Evolutionary conservation across 2,329 filamentous ascomycete species (phyloP).

Genomic region (Claviceps sp.): DNA sequence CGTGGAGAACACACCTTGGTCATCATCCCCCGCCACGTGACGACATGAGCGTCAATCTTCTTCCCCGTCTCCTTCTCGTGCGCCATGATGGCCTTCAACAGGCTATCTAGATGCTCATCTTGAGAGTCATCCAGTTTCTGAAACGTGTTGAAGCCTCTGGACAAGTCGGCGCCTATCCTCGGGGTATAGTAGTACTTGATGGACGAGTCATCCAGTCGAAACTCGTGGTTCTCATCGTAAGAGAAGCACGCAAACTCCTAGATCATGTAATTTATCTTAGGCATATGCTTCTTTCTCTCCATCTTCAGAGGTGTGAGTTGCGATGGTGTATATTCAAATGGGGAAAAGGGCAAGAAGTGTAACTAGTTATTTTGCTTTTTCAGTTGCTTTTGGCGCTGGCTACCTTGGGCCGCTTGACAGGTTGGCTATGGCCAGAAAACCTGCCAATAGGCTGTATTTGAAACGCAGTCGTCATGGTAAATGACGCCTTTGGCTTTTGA

Average conservation of each 20-base stretch:
- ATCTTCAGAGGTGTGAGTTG: neutral
- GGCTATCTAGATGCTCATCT: constrained; percentile 79
- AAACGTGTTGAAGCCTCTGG: constrained; percentile 69
- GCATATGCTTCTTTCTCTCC: neutral
- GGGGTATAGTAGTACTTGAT: constrained; percentile 83
- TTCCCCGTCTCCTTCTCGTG: constrained; percentile 56
- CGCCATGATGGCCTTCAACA: constrained; percentile 62
- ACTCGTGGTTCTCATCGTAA: constrained; percentile 72
- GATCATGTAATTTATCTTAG: neutral
- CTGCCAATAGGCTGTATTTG: constrained; percentile 55
- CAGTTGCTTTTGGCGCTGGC: neutral
- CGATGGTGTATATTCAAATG: neutral
- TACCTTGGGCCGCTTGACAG: constrained; percentile 64
- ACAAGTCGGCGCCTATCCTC: constrained; percentile 57
- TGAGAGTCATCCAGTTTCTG: constrained; percentile 64
- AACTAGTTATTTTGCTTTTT: neutral
- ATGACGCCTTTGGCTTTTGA: neutral
- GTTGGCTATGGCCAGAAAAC: constrained; percentile 53
- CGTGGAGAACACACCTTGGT: constrained; percentile 55
- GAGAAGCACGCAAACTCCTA: constrained; percentile 90
- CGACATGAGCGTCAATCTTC: constrained; percentile 60
- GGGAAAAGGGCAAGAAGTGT: neutral
- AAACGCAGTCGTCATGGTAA: constrained; percentile 31
- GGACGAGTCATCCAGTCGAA: constrained; percentile 63
- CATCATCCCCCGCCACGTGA: constrained; percentile 98